Percentiles rank a stretch among this genome's conserved stretches.
Conservation (phyloP, 192 early-diverging fungal genomes). For the Kickxella alabastrina region DNA sequence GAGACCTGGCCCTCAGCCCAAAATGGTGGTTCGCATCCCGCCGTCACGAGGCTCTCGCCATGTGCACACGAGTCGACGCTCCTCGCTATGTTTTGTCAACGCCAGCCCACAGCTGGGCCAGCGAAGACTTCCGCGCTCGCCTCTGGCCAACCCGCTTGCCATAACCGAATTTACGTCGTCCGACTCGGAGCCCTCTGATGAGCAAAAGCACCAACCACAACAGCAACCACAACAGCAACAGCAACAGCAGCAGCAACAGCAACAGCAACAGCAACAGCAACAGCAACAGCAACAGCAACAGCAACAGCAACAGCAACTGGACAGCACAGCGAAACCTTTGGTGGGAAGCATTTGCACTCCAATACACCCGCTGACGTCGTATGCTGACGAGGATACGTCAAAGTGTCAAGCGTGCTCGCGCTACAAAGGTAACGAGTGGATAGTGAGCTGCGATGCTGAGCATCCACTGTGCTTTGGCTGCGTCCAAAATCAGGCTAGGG, state of each 20-base stretch:
- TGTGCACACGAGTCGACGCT: no score
- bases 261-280: no score
- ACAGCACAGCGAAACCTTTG: no score
- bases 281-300: no score
- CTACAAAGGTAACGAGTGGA: conserved; percentile 32
- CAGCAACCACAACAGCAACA: no score
- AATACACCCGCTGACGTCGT: neutral
- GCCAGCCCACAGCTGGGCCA: conserved; percentile 4
- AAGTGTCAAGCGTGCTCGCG: conserved; percentile 28
- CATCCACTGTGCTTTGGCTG: conserved; percentile 47
- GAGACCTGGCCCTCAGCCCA: neutral
- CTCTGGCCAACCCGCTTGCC: conserved; percentile 35
- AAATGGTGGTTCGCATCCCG: neutral
- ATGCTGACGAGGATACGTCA: conserved; percentile 28
- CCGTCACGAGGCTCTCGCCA: no score
- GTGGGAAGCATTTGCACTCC: no score
- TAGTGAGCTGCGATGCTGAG: conserved; percentile 19
- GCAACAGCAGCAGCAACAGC: no score
- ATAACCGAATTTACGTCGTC: neutral
- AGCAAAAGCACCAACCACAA: neutral
- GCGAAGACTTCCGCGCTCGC: conserved; percentile 43
- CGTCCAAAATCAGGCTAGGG: conserved; percentile 34
- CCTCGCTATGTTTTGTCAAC: no score
- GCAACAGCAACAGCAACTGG: no score
- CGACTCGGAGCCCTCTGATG: neutral